Evolutionary conservation across 371 early-diverging fungal species (phyloP), one percentile per base, ranked within the genome.

Genomic region (Mortierella polycephala): DNA sequence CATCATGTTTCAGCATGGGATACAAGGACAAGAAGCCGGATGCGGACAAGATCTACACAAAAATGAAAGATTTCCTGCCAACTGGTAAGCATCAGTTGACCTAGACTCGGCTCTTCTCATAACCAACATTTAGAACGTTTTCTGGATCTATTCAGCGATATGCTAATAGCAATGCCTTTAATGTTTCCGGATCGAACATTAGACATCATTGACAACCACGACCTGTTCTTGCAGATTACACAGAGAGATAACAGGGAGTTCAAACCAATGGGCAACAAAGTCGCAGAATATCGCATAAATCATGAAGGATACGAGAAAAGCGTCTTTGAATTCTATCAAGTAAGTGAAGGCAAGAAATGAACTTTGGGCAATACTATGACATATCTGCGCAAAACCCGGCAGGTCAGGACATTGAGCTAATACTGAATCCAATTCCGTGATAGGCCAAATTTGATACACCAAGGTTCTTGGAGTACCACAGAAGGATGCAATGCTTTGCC

Each of bases 251-350:
- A 88, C 18, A 64, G 59, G 30, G 61, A 66, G 2, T 95, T 94
- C 62, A 77, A 59, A 40, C 94, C 95, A 1, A 82, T 90, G 60
- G 94, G 94, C 1, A 87, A 88, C 52, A 91, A 94, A 67, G 82
- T 93, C 1, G 84, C 83, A 59, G 91, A 92, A 67, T 94, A 95
- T 57, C 52, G 60, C 1, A 56, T 71, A 21, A 86, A 88, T 41
- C 75, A 63, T 6, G 82, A 81, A 9, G 79, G 82, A 39, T 82
- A 76, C 7, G 83, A 83, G 7, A 74, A 81, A 56, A 81, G 79
- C 58, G 82, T 83, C 16, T 93, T 85, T 82, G 95, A 95, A 72
- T 88, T 95, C 44, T 96, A 93, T 83, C 88, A 88, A 82, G 93
- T 92, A 81, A 18, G 9, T 14, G 42, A n/a, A 11, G n/a, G 7